Percentiles rank a stretch among this genome's conserved stretches.
Conservation (phyloP, 2,329 filamentous ascomycete species). For the Pleoardoris graminearum region DNA sequence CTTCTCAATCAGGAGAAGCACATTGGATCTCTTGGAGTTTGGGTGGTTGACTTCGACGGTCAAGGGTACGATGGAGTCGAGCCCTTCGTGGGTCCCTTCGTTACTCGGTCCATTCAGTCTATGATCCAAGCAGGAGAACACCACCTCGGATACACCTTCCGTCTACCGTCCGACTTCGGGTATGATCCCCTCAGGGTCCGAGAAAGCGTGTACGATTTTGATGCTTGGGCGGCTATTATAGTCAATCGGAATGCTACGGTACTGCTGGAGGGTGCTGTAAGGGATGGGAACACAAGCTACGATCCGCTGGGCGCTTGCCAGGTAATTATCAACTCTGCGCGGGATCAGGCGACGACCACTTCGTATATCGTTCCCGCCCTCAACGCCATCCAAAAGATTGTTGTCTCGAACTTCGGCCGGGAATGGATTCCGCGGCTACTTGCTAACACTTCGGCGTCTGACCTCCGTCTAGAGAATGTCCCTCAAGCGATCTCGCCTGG, state of each 20-base stretch:
- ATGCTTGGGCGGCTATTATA: conserved; percentile 64
- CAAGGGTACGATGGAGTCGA: conserved; percentile 51
- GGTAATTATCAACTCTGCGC: conserved; percentile 59
- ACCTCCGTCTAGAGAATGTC: conserved; percentile 46
- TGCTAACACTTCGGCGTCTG: conserved; percentile 27
- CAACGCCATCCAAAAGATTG: conserved; percentile 49
- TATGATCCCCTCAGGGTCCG: conserved; percentile 61
- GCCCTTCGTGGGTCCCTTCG: conserved; percentile 59
- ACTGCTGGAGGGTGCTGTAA: conserved; percentile 58
- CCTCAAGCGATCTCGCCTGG: conserved; percentile 61
- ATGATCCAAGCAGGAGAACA: conserved; percentile 45
- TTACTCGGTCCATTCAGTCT: conserved; percentile 51
- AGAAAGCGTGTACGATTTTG: conserved; percentile 60
- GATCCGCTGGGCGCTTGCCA: conserved; percentile 63
- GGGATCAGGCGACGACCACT: conserved; percentile 58
- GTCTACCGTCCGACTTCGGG: conserved; percentile 55
- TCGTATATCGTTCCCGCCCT: conserved; percentile 59
- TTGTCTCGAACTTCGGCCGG: conserved; percentile 54
- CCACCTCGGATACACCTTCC: conserved; percentile 54
- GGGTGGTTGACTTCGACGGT: conserved; percentile 67
- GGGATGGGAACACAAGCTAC: conserved; percentile 60
- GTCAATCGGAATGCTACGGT: conserved; percentile 65
- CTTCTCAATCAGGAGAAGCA: conserved; percentile 29
- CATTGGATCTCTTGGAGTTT: conserved; percentile 51
- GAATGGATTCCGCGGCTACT: conserved; percentile 45